These are phyloP conservation scores for Zopfia rhizophila DNA, from an alignment of 2,329 filamentous ascomycete species.

Conservation along the genomic window DNA sequence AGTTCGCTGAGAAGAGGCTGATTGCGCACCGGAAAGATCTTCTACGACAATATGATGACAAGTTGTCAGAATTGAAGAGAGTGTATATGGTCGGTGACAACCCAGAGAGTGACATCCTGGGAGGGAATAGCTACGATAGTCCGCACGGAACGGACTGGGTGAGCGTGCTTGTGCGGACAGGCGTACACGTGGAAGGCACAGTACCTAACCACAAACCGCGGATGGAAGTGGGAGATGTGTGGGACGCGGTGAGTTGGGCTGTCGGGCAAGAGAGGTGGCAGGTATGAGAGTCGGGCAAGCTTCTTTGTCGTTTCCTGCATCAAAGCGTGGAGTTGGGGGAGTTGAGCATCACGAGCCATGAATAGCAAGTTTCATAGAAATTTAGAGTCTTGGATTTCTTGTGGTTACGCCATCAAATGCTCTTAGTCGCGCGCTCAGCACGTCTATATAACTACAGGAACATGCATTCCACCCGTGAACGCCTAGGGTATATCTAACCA, in stretches of 20 bases:
- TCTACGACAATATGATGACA: constrained; percentile 46
- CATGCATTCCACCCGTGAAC: too few species aligned
- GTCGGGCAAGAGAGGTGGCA: constrained; percentile 63
- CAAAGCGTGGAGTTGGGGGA: too few species aligned
- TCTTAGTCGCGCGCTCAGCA: too few species aligned
- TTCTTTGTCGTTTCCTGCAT: too few species aligned
- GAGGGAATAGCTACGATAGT: constrained; percentile 80
- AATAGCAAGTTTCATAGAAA: too few species aligned
- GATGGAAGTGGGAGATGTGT: constrained; percentile 77
- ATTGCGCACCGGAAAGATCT: constrained; percentile 66
- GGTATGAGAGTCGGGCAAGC: constrained; percentile 42
- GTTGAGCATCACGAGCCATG: too few species aligned
- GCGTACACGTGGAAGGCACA: constrained; percentile 72
- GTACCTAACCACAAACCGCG: constrained; percentile 70
- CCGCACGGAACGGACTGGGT: constrained; percentile 77
- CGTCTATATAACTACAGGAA: too few species aligned
- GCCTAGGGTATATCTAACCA: too few species aligned
- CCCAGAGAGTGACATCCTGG: constrained; percentile 86
- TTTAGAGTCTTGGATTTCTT: too few species aligned
- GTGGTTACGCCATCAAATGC: too few species aligned
- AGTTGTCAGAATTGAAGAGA: constrained; percentile 54
- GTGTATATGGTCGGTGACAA: constrained; percentile 92
- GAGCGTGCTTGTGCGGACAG: constrained; percentile 81
- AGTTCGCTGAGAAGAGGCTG: constrained; percentile 82
- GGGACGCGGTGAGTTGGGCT: constrained; percentile 80